Base-by-base conservation (phyloP, 2,329 filamentous ascomycete genomes). In the Capronia epimyces region DNA sequence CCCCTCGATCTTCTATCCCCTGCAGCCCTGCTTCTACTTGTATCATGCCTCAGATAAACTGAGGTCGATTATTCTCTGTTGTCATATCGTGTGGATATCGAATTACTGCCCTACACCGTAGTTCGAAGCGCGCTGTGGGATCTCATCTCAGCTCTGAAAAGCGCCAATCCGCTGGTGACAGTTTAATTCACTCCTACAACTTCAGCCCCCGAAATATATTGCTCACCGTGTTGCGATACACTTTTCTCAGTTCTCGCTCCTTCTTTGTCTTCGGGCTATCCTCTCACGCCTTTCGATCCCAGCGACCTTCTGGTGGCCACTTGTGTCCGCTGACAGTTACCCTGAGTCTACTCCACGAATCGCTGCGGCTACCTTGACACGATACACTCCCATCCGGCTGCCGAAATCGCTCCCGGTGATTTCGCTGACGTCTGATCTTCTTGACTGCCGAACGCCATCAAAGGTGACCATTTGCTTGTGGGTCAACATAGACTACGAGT, bases 141-240 rank as follows among this genome's bases (percentile, higher is more conserved):
- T 43, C 29, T 43, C n/a, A n/a, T n/a, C n/a, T 48, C 49, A 52
- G 49, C 49, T 36, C 44, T 51, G 49, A 24, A 42, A 45, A 37
- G 34, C 20, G 34, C 34, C 34, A 9, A 37, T 32, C 34, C 34
- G 20, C 15, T 18, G 18, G 4, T 7, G 5, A 37, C 34, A 18
- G 20, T 43, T 42, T 20, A 18, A 29, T 43, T 34, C 36, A 36
- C 41, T 52, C 40, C 37, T 48, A 46, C 48, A 49, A 45, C 49
- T 32, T 55, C 52, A 52, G 49, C 53, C 53, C 52, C 52, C 52
- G 31, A 48, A 42, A 24, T 50, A 32, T 9, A 24, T 41, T 45
- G 41, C 32, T 43, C 42, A 40, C 36, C 22, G 25, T 36, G 29
- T 32, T 34, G 20, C 15, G 24, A 20, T 15, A 12, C 31, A 24